These are phyloP conservation scores for Pleomassaria siparia DNA, from an alignment of 2,329 filamentous ascomycete species.

Conservation along the genomic window DNA sequence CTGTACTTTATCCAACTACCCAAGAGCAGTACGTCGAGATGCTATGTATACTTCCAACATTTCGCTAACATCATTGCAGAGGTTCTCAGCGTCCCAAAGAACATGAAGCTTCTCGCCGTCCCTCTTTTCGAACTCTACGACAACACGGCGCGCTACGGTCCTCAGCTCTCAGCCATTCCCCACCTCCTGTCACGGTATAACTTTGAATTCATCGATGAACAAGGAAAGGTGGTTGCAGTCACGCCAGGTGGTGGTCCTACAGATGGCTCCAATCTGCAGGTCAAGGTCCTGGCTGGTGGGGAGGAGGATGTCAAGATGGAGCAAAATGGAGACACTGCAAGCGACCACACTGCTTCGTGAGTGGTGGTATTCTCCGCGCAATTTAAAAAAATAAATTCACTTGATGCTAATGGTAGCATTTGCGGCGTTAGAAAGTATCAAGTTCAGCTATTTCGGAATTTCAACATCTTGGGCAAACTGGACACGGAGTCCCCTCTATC, in stretches of 20 bases:
- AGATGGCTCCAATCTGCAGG: slow-evolving; percentile 29
- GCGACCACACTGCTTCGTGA: slow-evolving; percentile 39
- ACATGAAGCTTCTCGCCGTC: slow-evolving; percentile 98
- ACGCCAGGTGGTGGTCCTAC: slow-evolving; percentile 75
- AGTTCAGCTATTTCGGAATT: neutral
- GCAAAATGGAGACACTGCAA: slow-evolving; percentile 39
- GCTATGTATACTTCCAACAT: neutral
- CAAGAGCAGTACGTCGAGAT: slow-evolving; percentile 70
- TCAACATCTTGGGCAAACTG: neutral
- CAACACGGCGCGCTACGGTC: slow-evolving; percentile 91
- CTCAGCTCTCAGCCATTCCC: slow-evolving; percentile 93
- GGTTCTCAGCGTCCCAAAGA: slow-evolving; percentile 94
- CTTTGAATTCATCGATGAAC: slow-evolving; percentile 95
- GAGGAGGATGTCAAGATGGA: slow-evolving; percentile 43
- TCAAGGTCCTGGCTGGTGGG: slow-evolving; percentile 41
- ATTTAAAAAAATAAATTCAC: neutral
- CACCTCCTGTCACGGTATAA: slow-evolving; percentile 94
- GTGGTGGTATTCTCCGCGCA: neutral
- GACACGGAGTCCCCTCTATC: too few relatives aligned
- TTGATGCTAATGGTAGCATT: slow-evolving; percentile 1
- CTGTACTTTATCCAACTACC: slow-evolving; percentile 96
- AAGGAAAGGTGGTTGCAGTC: slow-evolving; percentile 79
- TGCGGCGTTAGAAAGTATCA: slow-evolving; percentile 5
- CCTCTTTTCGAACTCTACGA: slow-evolving; percentile 98
- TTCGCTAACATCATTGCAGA: slow-evolving; percentile 56